Percentiles rank a stretch among this genome's conserved stretches.
Conservation (phyloP, 345 rosid species). For the Limnanthes douglasii region DNA sequence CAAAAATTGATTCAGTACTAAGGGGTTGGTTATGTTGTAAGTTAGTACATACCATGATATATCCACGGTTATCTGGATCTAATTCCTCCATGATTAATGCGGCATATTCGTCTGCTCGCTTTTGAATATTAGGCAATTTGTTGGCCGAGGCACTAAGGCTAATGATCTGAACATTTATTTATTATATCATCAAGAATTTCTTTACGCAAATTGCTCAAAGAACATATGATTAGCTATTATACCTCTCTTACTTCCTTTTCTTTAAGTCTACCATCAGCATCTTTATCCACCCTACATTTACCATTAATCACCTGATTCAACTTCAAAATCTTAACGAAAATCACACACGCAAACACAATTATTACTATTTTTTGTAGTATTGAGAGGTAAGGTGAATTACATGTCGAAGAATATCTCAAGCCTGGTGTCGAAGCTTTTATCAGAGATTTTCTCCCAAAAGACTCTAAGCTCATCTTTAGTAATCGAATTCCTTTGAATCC, state of each 20-base stretch:
- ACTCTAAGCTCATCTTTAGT: conserved; percentile 29
- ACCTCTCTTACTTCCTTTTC: conserved; percentile 72
- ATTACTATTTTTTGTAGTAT: too few relatives aligned
- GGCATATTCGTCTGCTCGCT: conserved; percentile 73
- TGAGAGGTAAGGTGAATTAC: conserved; percentile 15
- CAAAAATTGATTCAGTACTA: neutral
- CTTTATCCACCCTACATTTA: conserved; percentile 72
- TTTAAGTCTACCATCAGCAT: conserved; percentile 72
- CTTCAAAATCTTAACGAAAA: neutral
- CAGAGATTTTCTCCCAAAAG: conserved; percentile 67
- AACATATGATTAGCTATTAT: too few relatives aligned
- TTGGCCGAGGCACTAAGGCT: conserved; percentile 73
- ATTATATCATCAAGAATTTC: too few relatives aligned
- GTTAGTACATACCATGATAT: conserved; percentile 42
- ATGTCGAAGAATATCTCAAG: conserved; percentile 72
- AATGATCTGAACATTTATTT: conserved; percentile 48
- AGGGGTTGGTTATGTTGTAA: neutral
- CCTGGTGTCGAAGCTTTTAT: conserved; percentile 66
- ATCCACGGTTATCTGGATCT: conserved; percentile 57
- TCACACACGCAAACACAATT: neutral
- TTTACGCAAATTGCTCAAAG: too few relatives aligned
- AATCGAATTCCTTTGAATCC: conserved; percentile 36
- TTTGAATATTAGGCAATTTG: conserved; percentile 42
- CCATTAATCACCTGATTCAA: neutral
- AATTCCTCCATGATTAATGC: conserved; percentile 77